Percentiles rank a stretch among this genome's conserved stretches.
Evolutionary conservation across 169 alveolate species (phyloP).

Genomic region (Theileria parva): DNA sequence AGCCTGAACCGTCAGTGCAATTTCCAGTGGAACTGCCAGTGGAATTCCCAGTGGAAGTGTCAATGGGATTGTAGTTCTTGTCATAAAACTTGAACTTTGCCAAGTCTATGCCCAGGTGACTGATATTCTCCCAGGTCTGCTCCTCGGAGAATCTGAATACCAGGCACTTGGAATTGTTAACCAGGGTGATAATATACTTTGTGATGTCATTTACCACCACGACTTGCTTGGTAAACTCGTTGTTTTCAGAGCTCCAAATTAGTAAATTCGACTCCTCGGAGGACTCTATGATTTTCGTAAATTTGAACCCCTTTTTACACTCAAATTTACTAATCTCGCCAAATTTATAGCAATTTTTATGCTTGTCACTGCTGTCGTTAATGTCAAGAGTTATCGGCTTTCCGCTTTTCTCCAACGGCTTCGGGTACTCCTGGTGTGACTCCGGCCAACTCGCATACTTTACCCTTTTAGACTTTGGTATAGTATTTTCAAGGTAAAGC

Average conservation of each 20-base stretch:
- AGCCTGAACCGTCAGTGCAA: too few relatives aligned
- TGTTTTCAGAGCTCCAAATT: not conserved
- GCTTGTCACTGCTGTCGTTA: not conserved
- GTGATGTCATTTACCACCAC: not conserved
- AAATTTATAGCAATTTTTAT: too few relatives aligned
- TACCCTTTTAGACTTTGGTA: not conserved
- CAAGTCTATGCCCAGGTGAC: not conserved
- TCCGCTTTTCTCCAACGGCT: not conserved
- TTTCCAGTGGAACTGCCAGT: too few relatives aligned
- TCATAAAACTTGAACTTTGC: not conserved
- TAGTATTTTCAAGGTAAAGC: not conserved
- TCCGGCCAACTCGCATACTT: not conserved
- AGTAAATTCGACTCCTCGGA: not conserved
- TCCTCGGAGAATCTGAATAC: not conserved
- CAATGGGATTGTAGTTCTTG: too few relatives aligned
- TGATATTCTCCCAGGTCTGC: not conserved
- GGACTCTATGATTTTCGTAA: not conserved
- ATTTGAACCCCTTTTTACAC: not conserved
- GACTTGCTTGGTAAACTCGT: not conserved
- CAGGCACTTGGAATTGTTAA: not conserved
- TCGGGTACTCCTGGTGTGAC: too few relatives aligned
- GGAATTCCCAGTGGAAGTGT: too few relatives aligned
- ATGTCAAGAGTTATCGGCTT: not conserved
- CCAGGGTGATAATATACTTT: not conserved
- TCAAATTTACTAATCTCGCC: not conserved